These are phyloP conservation scores for Limtongia smithiae DNA, from an alignment of 805 yeast genomes.

Conservation along the genomic window DNA sequence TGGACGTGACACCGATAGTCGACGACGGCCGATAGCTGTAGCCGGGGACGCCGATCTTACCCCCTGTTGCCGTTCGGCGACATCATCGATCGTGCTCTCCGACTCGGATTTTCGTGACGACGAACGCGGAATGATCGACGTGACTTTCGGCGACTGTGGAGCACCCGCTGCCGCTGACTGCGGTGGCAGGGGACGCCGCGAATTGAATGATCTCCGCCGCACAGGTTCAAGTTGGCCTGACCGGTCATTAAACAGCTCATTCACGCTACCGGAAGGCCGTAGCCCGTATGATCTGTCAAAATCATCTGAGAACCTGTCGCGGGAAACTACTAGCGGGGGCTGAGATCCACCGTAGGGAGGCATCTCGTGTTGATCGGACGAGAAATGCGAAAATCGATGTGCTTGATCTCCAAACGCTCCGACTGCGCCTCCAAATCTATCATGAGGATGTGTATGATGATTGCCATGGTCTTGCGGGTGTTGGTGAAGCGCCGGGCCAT, in stretches of 20 bases:
- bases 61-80: no score
- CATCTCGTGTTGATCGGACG: conserved; percentile 6
- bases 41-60: no score
- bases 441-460: background rate
- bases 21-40: no score
- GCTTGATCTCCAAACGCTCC: conserved; percentile 4
- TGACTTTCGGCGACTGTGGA: no score
- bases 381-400: background rate
- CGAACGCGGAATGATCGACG: no score
- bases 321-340: conserved; percentile 22
- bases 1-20: no score
- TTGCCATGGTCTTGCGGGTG: no score
- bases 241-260: conserved; percentile 25
- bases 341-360: conserved; percentile 3
- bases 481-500: no score
- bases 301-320: conserved; percentile 21
- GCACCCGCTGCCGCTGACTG: no score
- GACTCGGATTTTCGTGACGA: no score
- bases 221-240: conserved; percentile 27
- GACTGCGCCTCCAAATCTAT: background rate
- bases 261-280: conserved; percentile 2
- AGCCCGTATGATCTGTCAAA: conserved; percentile 26
- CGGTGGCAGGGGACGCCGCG: conserved; percentile 6
- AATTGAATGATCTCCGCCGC: conserved; percentile 15
- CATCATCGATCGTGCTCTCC: no score